These are phyloP conservation scores for Chlamydomonas sp. DNA, from an alignment of 139 green algal genomes.

Conservation along the genomic window DNA sequence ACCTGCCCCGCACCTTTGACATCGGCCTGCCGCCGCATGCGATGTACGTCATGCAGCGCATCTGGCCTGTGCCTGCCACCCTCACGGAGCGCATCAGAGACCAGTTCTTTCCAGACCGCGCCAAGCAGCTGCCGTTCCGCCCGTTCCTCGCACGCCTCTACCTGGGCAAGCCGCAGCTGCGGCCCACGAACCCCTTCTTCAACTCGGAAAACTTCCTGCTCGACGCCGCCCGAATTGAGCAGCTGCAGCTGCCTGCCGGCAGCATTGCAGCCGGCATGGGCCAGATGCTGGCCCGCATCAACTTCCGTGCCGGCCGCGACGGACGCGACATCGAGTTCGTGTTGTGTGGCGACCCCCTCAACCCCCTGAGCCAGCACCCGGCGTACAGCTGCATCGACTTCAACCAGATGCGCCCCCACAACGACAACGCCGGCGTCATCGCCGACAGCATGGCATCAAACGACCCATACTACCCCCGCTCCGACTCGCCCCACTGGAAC, in stretches of 20 bases:
- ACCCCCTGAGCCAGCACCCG: constrained; percentile 1
- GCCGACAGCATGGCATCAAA: background rate
- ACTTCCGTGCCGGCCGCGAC: background rate
- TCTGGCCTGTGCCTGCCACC: constrained; percentile 4
- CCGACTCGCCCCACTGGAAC: background rate
- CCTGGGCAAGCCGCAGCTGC: background rate
- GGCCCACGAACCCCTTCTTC: constrained; percentile 4
- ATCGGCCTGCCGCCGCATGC: constrained; percentile 4
- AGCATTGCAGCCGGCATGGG: constrained; percentile 8
- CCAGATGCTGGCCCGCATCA: constrained; percentile 5
- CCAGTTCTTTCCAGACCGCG: constrained; percentile 5
- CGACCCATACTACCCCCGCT: constrained; percentile 13
- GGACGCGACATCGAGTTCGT: constrained; percentile 22
- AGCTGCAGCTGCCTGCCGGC: background rate
- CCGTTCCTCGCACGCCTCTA: constrained; percentile 11
- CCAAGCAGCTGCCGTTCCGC: background rate
- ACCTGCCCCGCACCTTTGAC: background rate
- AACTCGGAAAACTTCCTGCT: constrained; percentile 9
- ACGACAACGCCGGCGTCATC: background rate
- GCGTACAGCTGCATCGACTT: constrained; percentile 17
- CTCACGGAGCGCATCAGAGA: constrained; percentile 9
- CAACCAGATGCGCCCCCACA: constrained; percentile 13
- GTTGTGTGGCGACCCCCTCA: background rate
- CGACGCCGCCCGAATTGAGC: background rate
- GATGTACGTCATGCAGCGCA: constrained; percentile 13